Base-by-base conservation (phyloP, 495 filamentous ascomycete species). In the Tirmania nivea region DNA sequence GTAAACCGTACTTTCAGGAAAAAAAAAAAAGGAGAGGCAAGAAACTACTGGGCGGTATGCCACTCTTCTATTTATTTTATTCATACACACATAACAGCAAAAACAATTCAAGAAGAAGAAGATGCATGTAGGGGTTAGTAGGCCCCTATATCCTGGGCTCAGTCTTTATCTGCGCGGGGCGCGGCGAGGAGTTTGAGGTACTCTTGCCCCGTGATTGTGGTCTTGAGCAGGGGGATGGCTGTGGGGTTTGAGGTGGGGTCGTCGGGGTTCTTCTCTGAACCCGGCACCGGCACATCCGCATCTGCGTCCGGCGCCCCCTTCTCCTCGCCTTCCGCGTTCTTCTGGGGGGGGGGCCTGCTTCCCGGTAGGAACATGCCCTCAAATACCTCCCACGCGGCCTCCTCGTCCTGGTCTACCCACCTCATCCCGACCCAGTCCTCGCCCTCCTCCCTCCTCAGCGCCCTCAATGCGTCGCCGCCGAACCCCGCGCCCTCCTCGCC, bases 381-480 rank as follows among this genome's bases (percentile, higher is more conserved):
- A 55, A 76, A 85, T 7, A 70, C 65, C 12, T 70, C 65, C 71
- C 77, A 84, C 3, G 83, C 74, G 50, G 77, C 78, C 45, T 74
- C 70, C 12, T 69, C 72, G 63, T 84, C 78, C 50, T 83, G 78
- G 62, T 86, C 82, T 49, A 79, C 60, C 71, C 80, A 86, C 35
- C 73, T 68, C 57, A 81, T 68, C 34, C 66, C 66, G 52, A 69
- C 73, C 83, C 83, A 87, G 54, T 70, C 68, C 57, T 87, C 83
- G 52, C 80, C 76, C 58, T 82, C 76, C 58, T 69, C 68, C 55
- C 74, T 71, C 52, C 81, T 63, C 0, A 78, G 66, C 48, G 76
- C 71, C 36, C 73, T 64, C 54, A 76, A 79, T 8, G 70, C 71
- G 17, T 67, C 69, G 35, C 70, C 69, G 16, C 67, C 59, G 6